These are phyloP conservation scores for Xylaria nigripes DNA, from an alignment of 495 filamentous ascomycete species.

Conservation along the genomic window DNA sequence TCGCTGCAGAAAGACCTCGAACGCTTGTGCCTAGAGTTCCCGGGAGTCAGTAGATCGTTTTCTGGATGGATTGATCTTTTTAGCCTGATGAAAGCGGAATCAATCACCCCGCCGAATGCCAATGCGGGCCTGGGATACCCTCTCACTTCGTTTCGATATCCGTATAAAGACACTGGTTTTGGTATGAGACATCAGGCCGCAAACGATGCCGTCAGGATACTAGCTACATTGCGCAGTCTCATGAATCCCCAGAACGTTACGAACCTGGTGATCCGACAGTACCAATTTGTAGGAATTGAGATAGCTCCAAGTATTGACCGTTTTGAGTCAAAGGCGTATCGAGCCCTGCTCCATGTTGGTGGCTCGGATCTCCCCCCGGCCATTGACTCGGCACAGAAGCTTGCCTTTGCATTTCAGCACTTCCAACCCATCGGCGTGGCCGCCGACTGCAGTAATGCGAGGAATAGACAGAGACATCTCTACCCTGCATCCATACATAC, in stretches of 20 bases:
- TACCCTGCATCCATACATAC: background rate
- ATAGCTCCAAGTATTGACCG: background rate
- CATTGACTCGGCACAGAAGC: background rate
- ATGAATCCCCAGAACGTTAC: background rate
- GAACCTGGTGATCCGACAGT: background rate
- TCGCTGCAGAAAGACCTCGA: background rate
- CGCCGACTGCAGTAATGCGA: background rate
- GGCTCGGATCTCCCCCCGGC: background rate
- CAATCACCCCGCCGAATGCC: background rate
- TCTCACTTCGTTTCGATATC: background rate
- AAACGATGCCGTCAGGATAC: background rate
- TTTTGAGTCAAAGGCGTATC: background rate
- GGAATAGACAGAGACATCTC: background rate
- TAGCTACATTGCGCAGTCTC: background rate
- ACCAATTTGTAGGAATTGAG: background rate
- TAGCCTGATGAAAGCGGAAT: background rate
- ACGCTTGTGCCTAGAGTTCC: background rate
- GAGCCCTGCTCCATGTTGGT: background rate
- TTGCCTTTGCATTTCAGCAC: background rate
- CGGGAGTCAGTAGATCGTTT: background rate
- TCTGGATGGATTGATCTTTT: constrained; percentile 6
- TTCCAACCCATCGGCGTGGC: background rate
- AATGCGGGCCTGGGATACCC: background rate
- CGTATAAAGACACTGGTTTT: background rate
- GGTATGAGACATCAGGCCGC: background rate